Evolutionary conservation across 1,284 basidiomycete species (phyloP).

Genomic region (Ustilago nuda): DNA sequence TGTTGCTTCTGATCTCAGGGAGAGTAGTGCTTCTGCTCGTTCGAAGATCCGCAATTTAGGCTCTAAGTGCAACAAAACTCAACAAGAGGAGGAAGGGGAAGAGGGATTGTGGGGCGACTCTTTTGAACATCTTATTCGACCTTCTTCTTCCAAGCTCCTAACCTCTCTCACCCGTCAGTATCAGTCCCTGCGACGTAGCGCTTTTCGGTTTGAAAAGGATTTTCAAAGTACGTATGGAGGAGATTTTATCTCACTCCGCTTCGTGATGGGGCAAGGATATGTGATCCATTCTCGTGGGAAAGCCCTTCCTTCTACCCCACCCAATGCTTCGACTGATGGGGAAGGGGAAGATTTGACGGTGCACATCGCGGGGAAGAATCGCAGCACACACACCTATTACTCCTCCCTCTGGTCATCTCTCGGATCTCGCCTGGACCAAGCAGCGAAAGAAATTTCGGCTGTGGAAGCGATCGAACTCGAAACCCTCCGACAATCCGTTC

Average conservation of each 20-base stretch:
- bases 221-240: constrained; percentile 38
- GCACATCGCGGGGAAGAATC: constrained; percentile 55
- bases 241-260: constrained; percentile 53
- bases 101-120: constrained; percentile 55
- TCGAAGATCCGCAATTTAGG: constrained; percentile 12
- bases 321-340: neutral
- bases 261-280: constrained; percentile 62
- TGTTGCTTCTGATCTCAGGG: constrained; percentile 13
- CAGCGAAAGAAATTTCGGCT: constrained; percentile 43
- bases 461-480: constrained; percentile 56
- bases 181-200: constrained; percentile 35
- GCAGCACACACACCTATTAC: constrained; percentile 62
- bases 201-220: constrained; percentile 36
- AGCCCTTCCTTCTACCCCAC: constrained; percentile 12
- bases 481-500: constrained; percentile 52
- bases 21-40: neutral
- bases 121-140: constrained; percentile 66
- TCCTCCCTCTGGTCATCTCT: constrained; percentile 51
- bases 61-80: neutral
- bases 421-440: constrained; percentile 43
- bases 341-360: constrained; percentile 28
- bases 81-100: neutral
- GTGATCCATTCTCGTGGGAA: constrained; percentile 61
- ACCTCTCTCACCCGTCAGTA: constrained; percentile 44
- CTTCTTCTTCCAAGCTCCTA: constrained; percentile 52